Evolutionary conservation across 2,329 filamentous ascomycete genomes (phyloP).

Genomic region (Teratosphaeria gauchensis): DNA sequence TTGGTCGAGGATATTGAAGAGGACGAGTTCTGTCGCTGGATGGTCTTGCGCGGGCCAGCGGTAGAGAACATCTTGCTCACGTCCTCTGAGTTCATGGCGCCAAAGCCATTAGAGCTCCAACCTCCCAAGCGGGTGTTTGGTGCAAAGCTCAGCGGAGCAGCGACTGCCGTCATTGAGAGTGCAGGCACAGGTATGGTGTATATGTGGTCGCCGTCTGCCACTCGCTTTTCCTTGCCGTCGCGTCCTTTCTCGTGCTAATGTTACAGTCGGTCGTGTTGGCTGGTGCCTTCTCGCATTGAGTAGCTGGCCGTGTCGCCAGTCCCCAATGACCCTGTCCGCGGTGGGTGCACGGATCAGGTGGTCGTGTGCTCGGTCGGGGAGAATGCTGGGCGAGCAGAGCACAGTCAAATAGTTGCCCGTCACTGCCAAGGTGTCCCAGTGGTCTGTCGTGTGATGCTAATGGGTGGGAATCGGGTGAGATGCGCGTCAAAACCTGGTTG

Average conservation of each 20-base stretch:
- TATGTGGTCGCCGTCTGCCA: neutral
- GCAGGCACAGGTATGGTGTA: neutral
- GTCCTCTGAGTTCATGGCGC: conserved; percentile 74
- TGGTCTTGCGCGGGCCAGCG: conserved; percentile 64
- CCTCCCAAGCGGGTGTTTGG: conserved; percentile 37
- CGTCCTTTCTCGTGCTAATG: neutral
- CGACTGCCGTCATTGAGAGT: conserved; percentile 53
- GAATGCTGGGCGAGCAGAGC: neutral
- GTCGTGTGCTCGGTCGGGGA: neutral
- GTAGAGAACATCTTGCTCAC: conserved; percentile 63
- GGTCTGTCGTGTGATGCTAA: neutral
- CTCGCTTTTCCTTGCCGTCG: neutral
- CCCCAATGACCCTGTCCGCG: neutral
- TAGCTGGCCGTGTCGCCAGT: neutral
- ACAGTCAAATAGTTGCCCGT: neutral
- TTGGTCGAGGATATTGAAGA: conserved; percentile 61
- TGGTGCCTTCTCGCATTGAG: neutral
- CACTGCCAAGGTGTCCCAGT: neutral
- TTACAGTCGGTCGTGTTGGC: neutral
- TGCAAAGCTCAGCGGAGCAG: conserved; percentile 53
- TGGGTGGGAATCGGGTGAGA: neutral
- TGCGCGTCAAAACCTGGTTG: neutral
- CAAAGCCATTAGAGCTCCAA: conserved; percentile 51
- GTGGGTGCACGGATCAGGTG: neutral
- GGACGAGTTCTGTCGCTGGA: conserved; percentile 81